phyloP scores from a whole-genome alignment of 176 grass and related monocot genomes.

The Miscanthus lutarioriparius region DNA sequence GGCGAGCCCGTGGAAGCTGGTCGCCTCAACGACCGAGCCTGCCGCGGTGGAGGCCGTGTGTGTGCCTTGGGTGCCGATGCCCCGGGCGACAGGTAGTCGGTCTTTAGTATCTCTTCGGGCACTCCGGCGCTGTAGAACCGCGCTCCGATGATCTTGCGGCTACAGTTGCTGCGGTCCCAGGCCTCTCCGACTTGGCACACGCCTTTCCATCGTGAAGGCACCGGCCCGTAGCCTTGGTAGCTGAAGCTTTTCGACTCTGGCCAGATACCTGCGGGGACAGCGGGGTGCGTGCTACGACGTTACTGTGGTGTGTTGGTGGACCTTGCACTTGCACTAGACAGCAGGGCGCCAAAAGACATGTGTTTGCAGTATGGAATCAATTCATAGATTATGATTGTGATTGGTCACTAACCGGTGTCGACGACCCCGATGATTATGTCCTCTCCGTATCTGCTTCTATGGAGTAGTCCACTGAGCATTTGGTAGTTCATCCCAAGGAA shows the following conservation, averaged over 20 bases:
- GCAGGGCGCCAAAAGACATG: too few species aligned
- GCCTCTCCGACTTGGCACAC: not conserved
- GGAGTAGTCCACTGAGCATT: too few species aligned
- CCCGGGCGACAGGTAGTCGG: not conserved
- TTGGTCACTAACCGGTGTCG: too few species aligned
- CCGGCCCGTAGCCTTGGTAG: not conserved
- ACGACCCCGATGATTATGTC: too few species aligned
- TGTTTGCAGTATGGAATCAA: too few species aligned
- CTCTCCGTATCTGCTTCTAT: too few species aligned
- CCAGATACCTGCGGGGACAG: conserved; percentile 20
- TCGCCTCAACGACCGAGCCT: not conserved
- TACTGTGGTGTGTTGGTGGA: too few species aligned
- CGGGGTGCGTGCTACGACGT: too few species aligned
- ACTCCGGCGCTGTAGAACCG: not conserved
- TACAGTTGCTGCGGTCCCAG: conserved; percentile 29
- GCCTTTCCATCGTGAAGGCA: not conserved
- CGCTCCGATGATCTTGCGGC: conserved; percentile 44
- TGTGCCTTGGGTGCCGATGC: not conserved
- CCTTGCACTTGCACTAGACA: too few species aligned
- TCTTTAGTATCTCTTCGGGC: not conserved
- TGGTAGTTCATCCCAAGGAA: too few species aligned
- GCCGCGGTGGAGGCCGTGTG: too few species aligned
- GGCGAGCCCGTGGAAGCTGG: conserved; percentile 16
- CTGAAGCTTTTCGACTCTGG: conserved; percentile 38
- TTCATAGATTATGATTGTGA: too few species aligned